Evolutionary conservation across 768 basidiomycete genomes (phyloP), one percentile per base, ranked within the genome.

Genomic region (Amanita rubescens): DNA sequence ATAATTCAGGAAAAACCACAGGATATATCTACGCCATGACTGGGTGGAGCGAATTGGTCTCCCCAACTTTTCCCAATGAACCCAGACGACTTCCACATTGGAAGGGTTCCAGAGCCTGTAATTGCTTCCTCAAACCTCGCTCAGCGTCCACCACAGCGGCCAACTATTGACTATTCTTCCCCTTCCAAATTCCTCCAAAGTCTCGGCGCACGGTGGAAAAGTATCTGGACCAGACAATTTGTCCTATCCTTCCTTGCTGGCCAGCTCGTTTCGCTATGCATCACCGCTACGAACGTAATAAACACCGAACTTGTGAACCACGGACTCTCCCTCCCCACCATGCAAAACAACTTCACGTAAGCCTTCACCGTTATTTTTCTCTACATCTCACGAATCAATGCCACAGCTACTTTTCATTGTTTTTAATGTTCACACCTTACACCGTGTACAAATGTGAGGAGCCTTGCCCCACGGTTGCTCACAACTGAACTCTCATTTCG

Each of bases 261-360:
- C 8, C 90, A 94, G 67, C 65, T 92, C 27, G 83, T 91, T 30
- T 91, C 90, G 49, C 63, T 93, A 48, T 93, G 91, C 65, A 93
- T 94, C 51, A 91, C 90, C 11, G 88, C 85, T 66, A 94, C 90
- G 49, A 93, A 85, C 61, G 85, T 92, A 25, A 85, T 87, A 35
- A 93, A 91, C 3, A 87, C 87, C 19, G 88, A 91, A 64, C 74
- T 93, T 27, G 77, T 82, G 6, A 68, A 53, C 32, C 71, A 87
- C 48, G 81, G 82, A 61, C 91, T 89, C 83, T 69, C 76, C 11
- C 66, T 90, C 45, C 81, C 90, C 5, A 88, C 88, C 3, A 91
- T 90, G 1, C 90, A 93, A 65, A 89, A 82, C 6, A 82, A 85
- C 64, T 92, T 92, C 71, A 67, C 90, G 90, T 90, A 62, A 60